Evolutionary conservation across 768 basidiomycete genomes (phyloP).

Genomic region (Pisolithus sp.): DNA sequence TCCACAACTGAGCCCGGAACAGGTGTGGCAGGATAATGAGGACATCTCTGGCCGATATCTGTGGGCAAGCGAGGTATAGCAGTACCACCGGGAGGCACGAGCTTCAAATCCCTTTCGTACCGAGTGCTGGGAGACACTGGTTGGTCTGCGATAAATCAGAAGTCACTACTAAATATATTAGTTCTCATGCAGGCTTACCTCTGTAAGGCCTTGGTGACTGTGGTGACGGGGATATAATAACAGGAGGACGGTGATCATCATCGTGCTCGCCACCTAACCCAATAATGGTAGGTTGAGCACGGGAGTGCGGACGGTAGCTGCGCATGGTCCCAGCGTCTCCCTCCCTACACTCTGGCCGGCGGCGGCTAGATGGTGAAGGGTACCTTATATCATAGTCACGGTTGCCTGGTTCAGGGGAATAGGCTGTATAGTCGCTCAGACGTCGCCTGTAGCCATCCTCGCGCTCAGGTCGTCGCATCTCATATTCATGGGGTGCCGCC

Average conservation of each 20-base stretch:
- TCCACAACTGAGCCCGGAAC: constrained; percentile 1
- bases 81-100: constrained; percentile 7
- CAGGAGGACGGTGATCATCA: neutral
- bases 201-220: neutral
- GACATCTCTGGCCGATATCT: neutral
- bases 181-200: constrained; percentile 10
- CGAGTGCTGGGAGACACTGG: constrained; percentile 6
- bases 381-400: constrained; percentile 10
- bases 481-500: neutral
- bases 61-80: constrained; percentile 10
- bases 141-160: constrained; percentile 14
- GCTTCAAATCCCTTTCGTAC: constrained; percentile 4
- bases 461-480: neutral
- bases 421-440: constrained; percentile 11
- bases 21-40: neutral
- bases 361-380: constrained; percentile 5
- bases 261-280: constrained; percentile 17
- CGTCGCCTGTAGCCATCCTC: constrained; percentile 3
- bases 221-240: neutral
- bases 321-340: constrained; percentile 1
- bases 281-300: constrained; percentile 24
- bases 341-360: constrained; percentile 9
- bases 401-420: constrained; percentile 2
- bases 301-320: constrained; percentile 13
- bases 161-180: constrained; percentile 1